Evolutionary conservation across 2,329 filamentous ascomycete species (phyloP).

Genomic region (Coniochaeta sp.): DNA sequence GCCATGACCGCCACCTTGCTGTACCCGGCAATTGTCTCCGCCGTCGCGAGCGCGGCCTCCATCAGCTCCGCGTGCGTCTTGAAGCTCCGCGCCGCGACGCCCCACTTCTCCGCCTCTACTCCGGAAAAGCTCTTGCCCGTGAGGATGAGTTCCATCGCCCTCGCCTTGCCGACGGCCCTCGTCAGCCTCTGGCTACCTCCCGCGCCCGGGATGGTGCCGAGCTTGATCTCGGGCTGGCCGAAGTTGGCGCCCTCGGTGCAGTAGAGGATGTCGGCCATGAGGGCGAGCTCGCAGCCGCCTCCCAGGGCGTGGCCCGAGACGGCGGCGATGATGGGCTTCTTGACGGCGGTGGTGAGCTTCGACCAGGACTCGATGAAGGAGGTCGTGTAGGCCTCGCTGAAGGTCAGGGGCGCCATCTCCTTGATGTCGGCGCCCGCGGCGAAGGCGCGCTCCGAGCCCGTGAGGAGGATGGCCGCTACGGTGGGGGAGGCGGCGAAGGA

Average conservation of each 20-base stretch:
- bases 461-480: constrained; percentile 74
- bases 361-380: constrained; percentile 98
- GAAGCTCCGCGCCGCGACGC: constrained; percentile 78
- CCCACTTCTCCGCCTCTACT: constrained; percentile 81
- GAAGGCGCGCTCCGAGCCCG: constrained; percentile 84
- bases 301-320: constrained; percentile 93
- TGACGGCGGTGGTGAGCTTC: constrained; percentile 71
- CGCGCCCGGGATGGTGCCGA: constrained; percentile 86
- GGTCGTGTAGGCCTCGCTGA: constrained; percentile 76
- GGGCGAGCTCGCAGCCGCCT: constrained; percentile 90
- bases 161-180: constrained; percentile 72
- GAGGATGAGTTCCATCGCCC: constrained; percentile 86
- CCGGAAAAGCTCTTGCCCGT: constrained; percentile 82
- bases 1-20: constrained; percentile 82
- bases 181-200: constrained; percentile 88
- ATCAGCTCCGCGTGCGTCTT: constrained; percentile 75
- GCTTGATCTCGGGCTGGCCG: constrained; percentile 94
- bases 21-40: constrained; percentile 82
- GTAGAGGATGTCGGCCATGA: constrained; percentile 97
- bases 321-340: constrained; percentile 90
- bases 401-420: constrained; percentile 92
- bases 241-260: constrained; percentile 82
- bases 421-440: constrained; percentile 98
- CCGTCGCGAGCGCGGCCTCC: constrained; percentile 72
- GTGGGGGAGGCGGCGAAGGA: constrained; percentile 63